A percentile compares a stretch with the other conserved stretches of the same genome.
These are phyloP conservation scores for Solanum hybrid DNA, from an alignment of 305 asterid species.

Conservation along the genomic window DNA sequence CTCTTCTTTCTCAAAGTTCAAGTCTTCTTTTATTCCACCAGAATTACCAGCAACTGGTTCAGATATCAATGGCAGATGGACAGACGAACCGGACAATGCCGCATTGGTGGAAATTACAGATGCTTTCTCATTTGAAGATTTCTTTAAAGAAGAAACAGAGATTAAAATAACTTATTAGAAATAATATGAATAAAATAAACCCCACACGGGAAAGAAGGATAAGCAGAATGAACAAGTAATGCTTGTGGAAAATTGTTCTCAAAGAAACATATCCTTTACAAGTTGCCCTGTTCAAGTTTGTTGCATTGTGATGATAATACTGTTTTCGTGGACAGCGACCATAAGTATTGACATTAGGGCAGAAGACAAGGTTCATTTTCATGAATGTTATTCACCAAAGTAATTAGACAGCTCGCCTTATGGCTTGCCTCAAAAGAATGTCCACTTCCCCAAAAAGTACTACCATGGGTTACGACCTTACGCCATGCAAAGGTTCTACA, in stretches of 20 bases:
- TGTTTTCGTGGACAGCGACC: not conserved
- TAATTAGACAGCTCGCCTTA: not conserved
- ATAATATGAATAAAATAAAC: not conserved
- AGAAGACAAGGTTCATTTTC: not conserved
- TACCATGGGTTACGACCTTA: not conserved
- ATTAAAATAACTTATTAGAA: not conserved
- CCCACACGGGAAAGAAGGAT: not conserved
- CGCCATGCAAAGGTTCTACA: not conserved
- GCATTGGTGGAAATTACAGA: slow-evolving; percentile 24
- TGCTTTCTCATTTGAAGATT: slow-evolving; percentile 32
- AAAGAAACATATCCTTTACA: not conserved
- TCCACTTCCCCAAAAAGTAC: not conserved
- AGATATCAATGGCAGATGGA: slow-evolving; percentile 20
- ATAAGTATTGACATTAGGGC: not conserved
- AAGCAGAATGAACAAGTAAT: not conserved
- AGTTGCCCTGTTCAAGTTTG: not conserved
- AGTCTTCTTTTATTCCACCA: slow-evolving; percentile 7
- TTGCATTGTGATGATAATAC: not conserved
- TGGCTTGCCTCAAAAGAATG: not conserved
- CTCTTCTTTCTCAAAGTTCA: slow-evolving; percentile 13
- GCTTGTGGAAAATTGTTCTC: not conserved
- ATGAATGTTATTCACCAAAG: not conserved
- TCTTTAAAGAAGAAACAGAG: slow-evolving; percentile 12
- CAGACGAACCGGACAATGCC: slow-evolving; percentile 20
- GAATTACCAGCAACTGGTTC: slow-evolving; percentile 16